Percentiles rank a stretch among this genome's conserved stretches.
phyloP scores from a whole-genome alignment of 2,329 filamentous ascomycete species.

The Scytalidium lignicola region DNA sequence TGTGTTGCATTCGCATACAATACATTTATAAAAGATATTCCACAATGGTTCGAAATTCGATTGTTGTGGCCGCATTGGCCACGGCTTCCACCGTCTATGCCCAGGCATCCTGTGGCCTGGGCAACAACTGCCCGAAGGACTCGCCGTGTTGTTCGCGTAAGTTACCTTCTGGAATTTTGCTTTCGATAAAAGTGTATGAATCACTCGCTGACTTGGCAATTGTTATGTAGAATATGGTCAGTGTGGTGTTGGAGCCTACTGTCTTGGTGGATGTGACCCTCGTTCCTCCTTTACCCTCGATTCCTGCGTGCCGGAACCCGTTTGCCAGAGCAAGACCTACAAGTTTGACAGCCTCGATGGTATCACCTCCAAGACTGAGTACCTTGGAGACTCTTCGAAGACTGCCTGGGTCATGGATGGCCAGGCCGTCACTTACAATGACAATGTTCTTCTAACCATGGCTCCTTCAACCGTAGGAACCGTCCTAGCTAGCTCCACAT shows the following conservation, averaged over 20 bases:
- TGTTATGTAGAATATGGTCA: slow-evolving; percentile 77
- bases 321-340: slow-evolving; percentile 72
- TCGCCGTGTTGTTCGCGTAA: slow-evolving; percentile 77
- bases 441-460: slow-evolving; percentile 83
- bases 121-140: slow-evolving; percentile 62
- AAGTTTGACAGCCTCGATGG: slow-evolving; percentile 67
- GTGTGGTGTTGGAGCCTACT: slow-evolving; percentile 92
- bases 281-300: slow-evolving; percentile 76
- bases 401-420: slow-evolving; percentile 89
- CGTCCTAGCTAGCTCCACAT: slow-evolving; percentile 74
- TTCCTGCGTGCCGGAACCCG: slow-evolving; percentile 77
- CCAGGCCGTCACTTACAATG: slow-evolving; percentile 61
- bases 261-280: slow-evolving; percentile 91
- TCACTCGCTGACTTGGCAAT: neutral
- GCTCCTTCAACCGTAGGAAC: slow-evolving; percentile 79
- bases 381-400: slow-evolving; percentile 75
- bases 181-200: slow-evolving; percentile 1
- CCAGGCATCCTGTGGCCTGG: slow-evolving; percentile 37
- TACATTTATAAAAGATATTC: neutral
- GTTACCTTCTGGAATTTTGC: slow-evolving; percentile 29
- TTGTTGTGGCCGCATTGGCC: slow-evolving; percentile 17
- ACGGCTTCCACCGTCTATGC: slow-evolving; percentile 18
- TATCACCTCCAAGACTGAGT: slow-evolving; percentile 68
- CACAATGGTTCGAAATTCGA: slow-evolving; percentile 26
- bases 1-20: neutral